These are phyloP conservation scores for Sporothrix sp. DNA, from an alignment of 2,329 filamentous ascomycete genomes.

Conservation along the genomic window DNA sequence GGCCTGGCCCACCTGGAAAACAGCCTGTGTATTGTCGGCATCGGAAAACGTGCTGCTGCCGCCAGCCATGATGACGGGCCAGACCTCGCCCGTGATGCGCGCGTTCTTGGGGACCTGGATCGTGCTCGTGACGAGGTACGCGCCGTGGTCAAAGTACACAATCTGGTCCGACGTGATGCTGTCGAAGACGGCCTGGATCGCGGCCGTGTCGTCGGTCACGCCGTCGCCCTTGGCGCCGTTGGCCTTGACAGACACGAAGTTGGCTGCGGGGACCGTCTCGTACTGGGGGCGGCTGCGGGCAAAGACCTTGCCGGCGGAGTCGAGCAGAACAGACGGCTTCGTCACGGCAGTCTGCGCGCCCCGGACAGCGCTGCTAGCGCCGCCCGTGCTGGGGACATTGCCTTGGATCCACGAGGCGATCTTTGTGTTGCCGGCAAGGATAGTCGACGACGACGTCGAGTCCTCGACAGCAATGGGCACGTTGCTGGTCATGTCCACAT, in stretches of 20 bases:
- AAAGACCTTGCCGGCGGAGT: constrained; percentile 58
- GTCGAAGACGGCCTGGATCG: constrained; percentile 71
- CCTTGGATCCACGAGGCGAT: constrained; percentile 73
- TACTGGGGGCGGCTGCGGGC: constrained; percentile 88
- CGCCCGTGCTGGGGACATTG: constrained; percentile 40
- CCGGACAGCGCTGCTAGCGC: constrained; percentile 45
- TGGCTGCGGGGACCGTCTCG: constrained; percentile 51
- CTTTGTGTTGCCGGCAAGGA: constrained; percentile 61
- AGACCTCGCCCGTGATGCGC: constrained; percentile 84
- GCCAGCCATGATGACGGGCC: constrained; percentile 78
- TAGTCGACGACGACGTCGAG: constrained; percentile 41
- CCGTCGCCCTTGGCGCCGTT: constrained; percentile 84
- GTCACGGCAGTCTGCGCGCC: constrained; percentile 41
- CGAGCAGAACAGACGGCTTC: constrained; percentile 60
- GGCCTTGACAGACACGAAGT: constrained; percentile 75
- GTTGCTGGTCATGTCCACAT: constrained; percentile 68
- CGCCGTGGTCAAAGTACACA: constrained; percentile 66
- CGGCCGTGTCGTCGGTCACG: constrained; percentile 72
- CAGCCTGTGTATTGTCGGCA: constrained; percentile 64
- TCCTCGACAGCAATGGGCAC: constrained; percentile 58
- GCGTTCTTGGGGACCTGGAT: constrained; percentile 67
- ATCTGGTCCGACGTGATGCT: constrained; percentile 53
- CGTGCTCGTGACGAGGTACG: constrained; percentile 61
- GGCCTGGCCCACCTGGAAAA: constrained; percentile 71
- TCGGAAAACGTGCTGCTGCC: constrained; percentile 63